phyloP scores from a whole-genome alignment of 1,139 yeast genomes.

The Blastobotrys elegans region DNA sequence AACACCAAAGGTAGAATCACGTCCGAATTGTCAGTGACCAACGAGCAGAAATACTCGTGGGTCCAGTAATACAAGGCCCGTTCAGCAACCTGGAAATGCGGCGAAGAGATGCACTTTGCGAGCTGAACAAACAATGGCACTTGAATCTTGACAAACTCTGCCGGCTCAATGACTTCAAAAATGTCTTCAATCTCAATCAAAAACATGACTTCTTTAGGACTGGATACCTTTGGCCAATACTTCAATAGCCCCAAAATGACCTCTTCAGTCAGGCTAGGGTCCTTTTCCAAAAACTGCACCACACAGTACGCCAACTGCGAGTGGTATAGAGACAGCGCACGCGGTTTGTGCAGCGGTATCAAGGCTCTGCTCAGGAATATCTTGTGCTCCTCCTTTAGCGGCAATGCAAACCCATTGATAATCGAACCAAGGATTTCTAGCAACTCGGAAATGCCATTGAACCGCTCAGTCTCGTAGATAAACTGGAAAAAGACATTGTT shows the following conservation, averaged over 20 bases:
- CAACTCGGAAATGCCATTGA: constrained; percentile 93
- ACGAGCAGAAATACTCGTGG: constrained; percentile 84
- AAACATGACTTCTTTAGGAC: constrained; percentile 94
- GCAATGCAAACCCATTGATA: constrained; percentile 96
- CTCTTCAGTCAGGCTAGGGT: constrained; percentile 86
- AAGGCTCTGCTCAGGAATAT: constrained; percentile 82
- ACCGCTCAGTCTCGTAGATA: constrained; percentile 90
- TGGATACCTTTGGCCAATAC: constrained; percentile 95
- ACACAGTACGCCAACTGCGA: constrained; percentile 97
- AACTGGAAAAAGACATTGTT: constrained; percentile 90
- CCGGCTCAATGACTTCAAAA: constrained; percentile 92
- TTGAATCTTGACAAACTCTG: constrained; percentile 85
- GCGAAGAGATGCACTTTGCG: constrained; percentile 88
- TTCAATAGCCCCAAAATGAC: constrained; percentile 88
- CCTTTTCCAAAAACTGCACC: constrained; percentile 93
- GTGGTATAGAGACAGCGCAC: constrained; percentile 81
- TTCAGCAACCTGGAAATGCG: constrained; percentile 97
- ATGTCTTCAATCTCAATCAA: constrained; percentile 94
- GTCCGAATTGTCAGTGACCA: constrained; percentile 86
- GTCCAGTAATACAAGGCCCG: constrained; percentile 93
- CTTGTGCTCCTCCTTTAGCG: constrained; percentile 95
- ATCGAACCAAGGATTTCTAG: constrained; percentile 93
- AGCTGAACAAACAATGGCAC: constrained; percentile 92
- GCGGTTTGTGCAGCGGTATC: constrained; percentile 89
- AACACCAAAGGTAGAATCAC: constrained; percentile 89